These are phyloP conservation scores for Fusarium brevicatenulatum DNA, from an alignment of 2,329 filamentous ascomycete genomes.

Conservation along the genomic window DNA sequence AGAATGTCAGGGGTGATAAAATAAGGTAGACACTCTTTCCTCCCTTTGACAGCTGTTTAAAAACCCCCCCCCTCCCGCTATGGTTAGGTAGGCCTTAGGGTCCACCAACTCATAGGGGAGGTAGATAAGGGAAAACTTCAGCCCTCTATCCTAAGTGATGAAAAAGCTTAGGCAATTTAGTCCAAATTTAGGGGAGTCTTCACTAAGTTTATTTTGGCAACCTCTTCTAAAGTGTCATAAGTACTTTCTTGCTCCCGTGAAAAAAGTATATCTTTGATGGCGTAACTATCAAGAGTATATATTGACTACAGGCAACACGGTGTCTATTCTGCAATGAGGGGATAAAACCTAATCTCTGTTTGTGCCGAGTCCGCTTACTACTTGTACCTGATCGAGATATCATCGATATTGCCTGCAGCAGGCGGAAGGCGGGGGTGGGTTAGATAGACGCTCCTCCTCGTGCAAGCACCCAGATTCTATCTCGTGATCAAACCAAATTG, in stretches of 20 bases:
- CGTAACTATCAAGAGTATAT: background rate
- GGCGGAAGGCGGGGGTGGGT: background rate
- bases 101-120: background rate
- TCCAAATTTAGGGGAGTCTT: background rate
- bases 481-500: background rate
- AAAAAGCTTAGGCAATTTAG: background rate
- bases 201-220: background rate
- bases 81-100: background rate
- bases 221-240: background rate
- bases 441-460: background rate
- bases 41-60: too few species aligned
- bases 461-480: background rate
- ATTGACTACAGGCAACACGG: background rate
- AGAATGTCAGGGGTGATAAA: too few species aligned
- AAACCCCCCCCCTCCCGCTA: too few species aligned
- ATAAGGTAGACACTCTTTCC: too few species aligned
- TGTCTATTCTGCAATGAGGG: background rate
- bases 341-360: background rate
- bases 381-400: background rate
- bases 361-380: background rate
- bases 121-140: background rate
- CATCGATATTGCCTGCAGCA: background rate
- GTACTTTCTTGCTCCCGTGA: background rate
- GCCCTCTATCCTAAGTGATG: background rate
- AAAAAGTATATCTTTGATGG: background rate